Evolutionary conservation across 306 rosid species (phyloP), one percentile per base, ranked within the genome.

Genomic region (Abrus precatorius): DNA sequence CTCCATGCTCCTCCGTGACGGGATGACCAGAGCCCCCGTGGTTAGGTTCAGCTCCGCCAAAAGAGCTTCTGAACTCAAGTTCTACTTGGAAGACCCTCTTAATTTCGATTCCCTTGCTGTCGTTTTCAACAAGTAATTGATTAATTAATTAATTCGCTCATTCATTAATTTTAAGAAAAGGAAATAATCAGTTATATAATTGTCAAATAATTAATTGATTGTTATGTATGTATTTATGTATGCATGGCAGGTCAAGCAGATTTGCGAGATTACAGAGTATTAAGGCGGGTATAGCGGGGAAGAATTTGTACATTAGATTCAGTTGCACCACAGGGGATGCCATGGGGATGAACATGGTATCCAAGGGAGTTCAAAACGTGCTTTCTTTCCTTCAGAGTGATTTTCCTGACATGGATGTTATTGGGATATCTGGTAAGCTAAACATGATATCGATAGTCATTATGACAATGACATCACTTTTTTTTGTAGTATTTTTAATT

Each of bases 331-430:
- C 99, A 0, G 99, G 97, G 2, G 99, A 95, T 32, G 99, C 99
- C 8, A 95, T 95, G 99, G 99, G 99, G 29, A 95, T 95, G 99
- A 95, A 95, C 86, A 95, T 95, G 99, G 90, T 95, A 6, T 95
- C 99, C 0, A 95, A 95, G 82, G 97, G 97, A 0, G 99, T 95
- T 0, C 97, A 95, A 60, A 91, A 95, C 53, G 95, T 93, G 30
- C 85, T 95, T 48, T 86, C 86, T 55, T 90, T 72, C 70, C 97
- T 93, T 74, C 95, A 89, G 74, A 66, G 4, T 0, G 94, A 90
- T 49, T 95, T 91, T 77, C 86, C 97, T 2, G 99, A 95, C 86
- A 93, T 95, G 99, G 99, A 95, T 62, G 92, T 95, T 4, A 90
- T 95, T 61, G 99, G 99, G 33, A 81, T 95, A 73, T 93, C 99